Conservation (phyloP, 2,329 filamentous ascomycete genomes). For the Chrysoporthe austroafricana region DNA sequence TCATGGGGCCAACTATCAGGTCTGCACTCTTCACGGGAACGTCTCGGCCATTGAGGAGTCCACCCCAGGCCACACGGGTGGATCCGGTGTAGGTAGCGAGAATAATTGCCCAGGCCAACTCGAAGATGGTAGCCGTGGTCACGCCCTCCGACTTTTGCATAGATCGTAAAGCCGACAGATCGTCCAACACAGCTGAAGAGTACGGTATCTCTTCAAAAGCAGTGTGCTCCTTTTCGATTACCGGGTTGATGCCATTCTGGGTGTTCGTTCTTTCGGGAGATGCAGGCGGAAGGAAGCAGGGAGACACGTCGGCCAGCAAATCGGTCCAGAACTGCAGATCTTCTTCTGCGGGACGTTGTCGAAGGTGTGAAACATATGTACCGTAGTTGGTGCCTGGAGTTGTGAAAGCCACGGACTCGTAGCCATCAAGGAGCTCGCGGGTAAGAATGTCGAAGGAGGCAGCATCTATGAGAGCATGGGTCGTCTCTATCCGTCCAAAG, state of each 20-base stretch:
- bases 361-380: constrained; percentile 31
- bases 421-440: constrained; percentile 35
- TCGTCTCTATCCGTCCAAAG: constrained; percentile 39
- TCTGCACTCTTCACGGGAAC: constrained; percentile 31
- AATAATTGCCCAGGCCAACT: constrained; percentile 28
- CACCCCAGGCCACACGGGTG: constrained; percentile 28
- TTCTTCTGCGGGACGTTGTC: constrained; percentile 28
- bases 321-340: constrained; percentile 36
- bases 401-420: constrained; percentile 24
- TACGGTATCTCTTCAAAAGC: background rate
- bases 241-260: background rate
- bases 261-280: constrained; percentile 20
- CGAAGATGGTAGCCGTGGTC: constrained; percentile 31
- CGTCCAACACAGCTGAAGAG: constrained; percentile 6
- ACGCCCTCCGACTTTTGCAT: constrained; percentile 26
- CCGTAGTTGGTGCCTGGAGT: constrained; percentile 26
- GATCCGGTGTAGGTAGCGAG: constrained; percentile 22
- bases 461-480: constrained; percentile 42
- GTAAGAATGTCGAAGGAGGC: constrained; percentile 38
- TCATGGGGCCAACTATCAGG: constrained; percentile 33
- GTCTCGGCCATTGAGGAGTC: constrained; percentile 34
- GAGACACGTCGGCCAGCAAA: constrained; percentile 34
- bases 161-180: background rate
- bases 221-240: too few species aligned
- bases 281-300: constrained; percentile 37